Evolutionary conservation across 2,329 filamentous ascomycete genomes (phyloP).

Genomic region (Aspergillus sergii): DNA sequence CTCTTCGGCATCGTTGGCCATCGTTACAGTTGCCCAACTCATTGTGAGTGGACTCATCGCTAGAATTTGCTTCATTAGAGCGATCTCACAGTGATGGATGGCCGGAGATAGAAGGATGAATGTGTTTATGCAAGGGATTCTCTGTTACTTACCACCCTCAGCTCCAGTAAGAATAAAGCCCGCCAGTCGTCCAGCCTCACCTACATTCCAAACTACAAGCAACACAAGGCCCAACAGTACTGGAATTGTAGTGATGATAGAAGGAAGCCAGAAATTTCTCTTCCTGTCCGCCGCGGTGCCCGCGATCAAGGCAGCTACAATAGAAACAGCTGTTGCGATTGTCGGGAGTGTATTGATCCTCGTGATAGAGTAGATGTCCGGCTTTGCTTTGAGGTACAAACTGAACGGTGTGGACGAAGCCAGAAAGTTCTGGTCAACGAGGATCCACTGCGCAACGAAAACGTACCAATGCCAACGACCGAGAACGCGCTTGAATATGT

Average conservation of each 20-base stretch:
- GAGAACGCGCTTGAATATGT: conserved; percentile 43
- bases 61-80: neutral
- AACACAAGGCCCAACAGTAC: neutral
- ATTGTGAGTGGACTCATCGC: conserved; percentile 38
- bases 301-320: conserved; percentile 24
- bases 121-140: neutral
- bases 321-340: conserved; percentile 41
- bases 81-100: neutral
- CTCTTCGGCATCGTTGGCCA: conserved; percentile 45
- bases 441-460: conserved; percentile 41
- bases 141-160: neutral
- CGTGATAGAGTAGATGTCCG: conserved; percentile 40
- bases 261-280: neutral
- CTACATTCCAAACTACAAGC: neutral
- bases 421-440: conserved; percentile 44
- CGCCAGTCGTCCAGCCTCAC: neutral
- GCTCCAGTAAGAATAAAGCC: neutral
- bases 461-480: conserved; percentile 45
- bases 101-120: neutral
- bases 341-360: conserved; percentile 48
- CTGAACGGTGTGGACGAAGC: conserved; percentile 41
- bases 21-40: conserved; percentile 44
- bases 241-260: neutral
- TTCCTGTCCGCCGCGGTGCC: neutral
- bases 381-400: conserved; percentile 45